A percentile compares a stretch with the other conserved stretches of the same genome.
These are phyloP conservation scores for bread wheat (Triticum aestivum) DNA, from an alignment of 176 grass and related monocot genomes.

Conservation along the genomic window DNA sequence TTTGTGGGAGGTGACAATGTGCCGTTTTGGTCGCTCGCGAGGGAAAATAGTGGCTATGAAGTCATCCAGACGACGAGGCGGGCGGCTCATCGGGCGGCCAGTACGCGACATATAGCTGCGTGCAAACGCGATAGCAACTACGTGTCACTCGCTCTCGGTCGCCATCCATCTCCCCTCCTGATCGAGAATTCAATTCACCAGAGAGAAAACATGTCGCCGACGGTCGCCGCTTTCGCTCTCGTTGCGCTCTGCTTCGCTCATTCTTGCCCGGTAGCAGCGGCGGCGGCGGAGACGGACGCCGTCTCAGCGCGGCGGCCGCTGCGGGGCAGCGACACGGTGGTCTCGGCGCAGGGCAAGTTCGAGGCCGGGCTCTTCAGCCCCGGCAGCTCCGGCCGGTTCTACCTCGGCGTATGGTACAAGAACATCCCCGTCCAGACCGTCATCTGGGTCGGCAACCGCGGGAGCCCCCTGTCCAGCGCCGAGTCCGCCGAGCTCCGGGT, in stretches of 20 bases:
- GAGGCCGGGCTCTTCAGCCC: conserved; percentile 45
- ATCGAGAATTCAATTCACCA: not conserved
- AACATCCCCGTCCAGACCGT: conserved; percentile 36
- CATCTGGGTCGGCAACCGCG: conserved; percentile 48
- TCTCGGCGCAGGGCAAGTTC: conserved; percentile 45
- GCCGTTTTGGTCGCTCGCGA: too few species aligned
- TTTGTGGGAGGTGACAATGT: not conserved
- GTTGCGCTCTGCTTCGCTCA: not conserved
- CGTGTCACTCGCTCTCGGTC: not conserved
- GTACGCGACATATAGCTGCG: not conserved
- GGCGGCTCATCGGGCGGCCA: too few species aligned
- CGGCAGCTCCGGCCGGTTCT: conserved; percentile 24
- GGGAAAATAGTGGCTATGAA: not conserved
- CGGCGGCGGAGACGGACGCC: conserved; percentile 5
- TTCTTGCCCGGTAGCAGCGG: not conserved
- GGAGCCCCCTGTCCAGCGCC: not conserved
- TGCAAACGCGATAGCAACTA: not conserved
- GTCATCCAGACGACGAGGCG: not conserved
- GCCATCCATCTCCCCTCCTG: not conserved
- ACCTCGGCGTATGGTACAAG: conserved; percentile 44
- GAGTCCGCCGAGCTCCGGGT: conserved; percentile 21
- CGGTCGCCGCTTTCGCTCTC: not conserved
- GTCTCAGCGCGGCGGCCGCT: conserved; percentile 19
- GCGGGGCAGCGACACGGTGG: conserved; percentile 31
- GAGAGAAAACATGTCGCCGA: not conserved